Evolutionary conservation across 345 rosid genomes (phyloP), one percentile per base, ranked within the genome.

Genomic region (Bruguiera gymnorhiza): DNA sequence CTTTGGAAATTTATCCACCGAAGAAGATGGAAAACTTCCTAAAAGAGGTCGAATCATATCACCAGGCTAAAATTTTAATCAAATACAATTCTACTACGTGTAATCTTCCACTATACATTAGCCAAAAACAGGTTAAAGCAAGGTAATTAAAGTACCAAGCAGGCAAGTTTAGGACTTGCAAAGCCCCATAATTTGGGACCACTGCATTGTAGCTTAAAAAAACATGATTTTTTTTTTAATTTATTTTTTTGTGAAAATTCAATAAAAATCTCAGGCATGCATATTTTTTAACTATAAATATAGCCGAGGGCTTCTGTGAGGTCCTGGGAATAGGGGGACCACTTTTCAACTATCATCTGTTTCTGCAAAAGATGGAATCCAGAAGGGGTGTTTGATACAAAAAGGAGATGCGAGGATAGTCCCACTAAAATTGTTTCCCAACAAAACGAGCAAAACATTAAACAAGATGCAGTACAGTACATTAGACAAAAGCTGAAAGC

Each of bases 231-330:
- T 62, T 32, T 77, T 83, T 78, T 43, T n/a, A 13, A 5, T 34
- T 6, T 1, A 6, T 34, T 26, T 6, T 7, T 34, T 34, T 7
- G 37, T 8, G 37, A 87, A 82, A 83, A 79, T 67, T 72, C 84
- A 83, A 81, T 70, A 74, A 76, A 69, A 83, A 84, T 83, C 73
- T 68, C 71, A 62, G 70, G 88, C 96, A 87, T 88, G 98, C 86
- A 72, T 62, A 78, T 68, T 77, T 83, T 80, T 80, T 76, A 54
- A 67, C 50, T 52, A 37, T 39, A 81, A 68, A 72, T 48, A 68
- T 77, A 69, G 27, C 75, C 80, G 65, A 74, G 82, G 80, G 83
- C 68, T 75, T 69, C 60, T 48, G 50, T 3, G 50, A 43, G 50
- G 50, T 43, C 50, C 3, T 43, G 13, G 50, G 50, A 13, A 43